phyloP scores from a whole-genome alignment of 176 grass and related monocot genomes.

The Juncus effusus region DNA sequence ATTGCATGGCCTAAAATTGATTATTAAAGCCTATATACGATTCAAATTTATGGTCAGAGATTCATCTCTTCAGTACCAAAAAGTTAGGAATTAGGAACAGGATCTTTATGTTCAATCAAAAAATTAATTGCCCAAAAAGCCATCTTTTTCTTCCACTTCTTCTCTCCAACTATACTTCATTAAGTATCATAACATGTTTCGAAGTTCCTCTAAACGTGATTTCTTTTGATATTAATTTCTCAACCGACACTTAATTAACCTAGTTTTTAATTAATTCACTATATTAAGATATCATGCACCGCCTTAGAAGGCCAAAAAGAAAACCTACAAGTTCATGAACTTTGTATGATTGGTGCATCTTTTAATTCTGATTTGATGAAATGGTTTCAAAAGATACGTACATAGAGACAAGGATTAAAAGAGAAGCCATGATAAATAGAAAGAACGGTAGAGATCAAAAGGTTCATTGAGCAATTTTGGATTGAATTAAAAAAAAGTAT shows the following conservation, averaged over 20 bases:
- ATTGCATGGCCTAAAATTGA: constrained; percentile 31
- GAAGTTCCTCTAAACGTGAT: constrained; percentile 3
- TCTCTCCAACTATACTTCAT: not conserved
- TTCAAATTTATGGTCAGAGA: constrained; percentile 62
- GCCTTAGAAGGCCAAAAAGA: not conserved
- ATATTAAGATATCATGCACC: not conserved
- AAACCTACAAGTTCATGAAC: constrained; percentile 5
- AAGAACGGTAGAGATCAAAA: constrained; percentile 20
- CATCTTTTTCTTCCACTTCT: constrained; percentile 2
- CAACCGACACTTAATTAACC: not conserved
- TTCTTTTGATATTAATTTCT: not conserved
- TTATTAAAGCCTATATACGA: constrained; percentile 29
- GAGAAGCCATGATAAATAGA: constrained; percentile 28
- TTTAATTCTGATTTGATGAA: not conserved
- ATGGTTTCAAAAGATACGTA: too few relatives aligned
- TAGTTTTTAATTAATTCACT: not conserved
- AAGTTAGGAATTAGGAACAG: constrained; percentile 1
- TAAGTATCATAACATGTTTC: not conserved
- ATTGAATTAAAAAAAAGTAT: too few relatives aligned
- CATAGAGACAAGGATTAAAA: not conserved
- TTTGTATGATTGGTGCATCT: constrained; percentile 5
- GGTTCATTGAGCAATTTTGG: too few relatives aligned
- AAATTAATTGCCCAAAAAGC: constrained; percentile 11
- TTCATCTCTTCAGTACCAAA: constrained; percentile 37
- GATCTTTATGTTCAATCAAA: constrained; percentile 63